These are phyloP conservation scores for Diaporthe ilicicola DNA, from an alignment of 2,329 filamentous ascomycete species.

Conservation along the genomic window DNA sequence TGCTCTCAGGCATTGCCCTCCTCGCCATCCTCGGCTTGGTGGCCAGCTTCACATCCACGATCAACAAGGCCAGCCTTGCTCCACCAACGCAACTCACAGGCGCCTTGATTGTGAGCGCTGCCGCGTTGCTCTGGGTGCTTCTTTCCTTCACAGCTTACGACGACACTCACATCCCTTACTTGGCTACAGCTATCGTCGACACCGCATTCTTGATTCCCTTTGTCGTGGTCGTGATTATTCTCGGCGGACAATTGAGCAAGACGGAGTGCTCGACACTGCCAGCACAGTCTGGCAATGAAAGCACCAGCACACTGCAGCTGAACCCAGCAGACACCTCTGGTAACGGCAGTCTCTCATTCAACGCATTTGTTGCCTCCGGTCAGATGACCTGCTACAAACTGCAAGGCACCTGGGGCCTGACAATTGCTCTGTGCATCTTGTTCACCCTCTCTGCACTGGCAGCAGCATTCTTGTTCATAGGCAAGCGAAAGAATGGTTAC, in stretches of 20 bases:
- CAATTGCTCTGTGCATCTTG: slow-evolving; percentile 79
- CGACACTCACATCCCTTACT: slow-evolving; percentile 79
- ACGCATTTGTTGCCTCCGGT: slow-evolving; percentile 59
- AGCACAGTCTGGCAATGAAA: slow-evolving; percentile 32
- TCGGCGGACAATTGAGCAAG: slow-evolving; percentile 83
- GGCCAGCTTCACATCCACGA: slow-evolving; percentile 82
- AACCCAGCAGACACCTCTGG: slow-evolving; percentile 48
- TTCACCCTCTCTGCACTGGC: slow-evolving; percentile 71
- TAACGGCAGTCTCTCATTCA: slow-evolving; percentile 48
- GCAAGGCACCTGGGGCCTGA: slow-evolving; percentile 87
- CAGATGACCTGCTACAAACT: slow-evolving; percentile 80
- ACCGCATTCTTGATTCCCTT: slow-evolving; percentile 76
- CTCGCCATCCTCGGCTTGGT: slow-evolving; percentile 82
- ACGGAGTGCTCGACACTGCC: slow-evolving; percentile 72
- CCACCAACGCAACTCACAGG: slow-evolving; percentile 79
- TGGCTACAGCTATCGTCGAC: slow-evolving; percentile 74
- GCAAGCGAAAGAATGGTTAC: slow-evolving; percentile 49
- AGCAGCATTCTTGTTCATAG: slow-evolving; percentile 69
- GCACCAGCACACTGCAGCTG: not conserved
- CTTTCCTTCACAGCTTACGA: slow-evolving; percentile 55
- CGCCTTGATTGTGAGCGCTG: slow-evolving; percentile 78
- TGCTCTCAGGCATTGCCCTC: slow-evolving; percentile 75
- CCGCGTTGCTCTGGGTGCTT: slow-evolving; percentile 80
- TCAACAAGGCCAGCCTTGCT: slow-evolving; percentile 70
- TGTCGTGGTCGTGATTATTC: slow-evolving; percentile 77